Percentiles rank a stretch among this genome's conserved stretches.
Conservation (phyloP, 2,329 filamentous ascomycete genomes). For the Corniculantispora saksenae region DNA sequence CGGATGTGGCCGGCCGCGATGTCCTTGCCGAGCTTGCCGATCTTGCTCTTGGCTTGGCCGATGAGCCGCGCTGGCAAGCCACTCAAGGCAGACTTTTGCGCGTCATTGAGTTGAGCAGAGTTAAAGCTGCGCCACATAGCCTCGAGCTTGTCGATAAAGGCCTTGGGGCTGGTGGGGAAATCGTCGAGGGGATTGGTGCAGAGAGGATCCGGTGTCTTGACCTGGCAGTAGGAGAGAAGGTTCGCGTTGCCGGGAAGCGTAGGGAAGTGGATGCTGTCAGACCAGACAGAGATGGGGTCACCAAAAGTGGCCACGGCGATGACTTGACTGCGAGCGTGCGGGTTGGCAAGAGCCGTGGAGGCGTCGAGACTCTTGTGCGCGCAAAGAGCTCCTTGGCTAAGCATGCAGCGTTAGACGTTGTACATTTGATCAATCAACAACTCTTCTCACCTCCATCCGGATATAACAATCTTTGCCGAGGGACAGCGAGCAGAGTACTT, state of each 20-base stretch:
- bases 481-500: slow-evolving; percentile 16
- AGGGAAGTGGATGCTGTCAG: slow-evolving; percentile 17
- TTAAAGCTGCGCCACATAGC: slow-evolving; percentile 16
- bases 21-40: slow-evolving; percentile 18
- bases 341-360: background rate
- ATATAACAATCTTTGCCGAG: slow-evolving; percentile 18
- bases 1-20: slow-evolving; percentile 13
- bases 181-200: slow-evolving; percentile 16
- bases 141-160: slow-evolving; percentile 16
- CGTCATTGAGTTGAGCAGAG: slow-evolving; percentile 11
- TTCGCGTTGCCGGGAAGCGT: slow-evolving; percentile 8
- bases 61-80: slow-evolving; percentile 4
- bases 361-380: slow-evolving; percentile 17
- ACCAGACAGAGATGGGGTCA: slow-evolving; percentile 17
- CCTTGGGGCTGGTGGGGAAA: slow-evolving; percentile 7
- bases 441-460: slow-evolving; percentile 17
- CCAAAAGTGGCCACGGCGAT: slow-evolving; percentile 18
- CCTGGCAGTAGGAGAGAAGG: slow-evolving; percentile 15
- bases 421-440: no score
- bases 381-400: slow-evolving; percentile 20
- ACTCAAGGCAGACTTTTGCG: slow-evolving; percentile 4
- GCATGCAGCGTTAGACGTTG: background rate
- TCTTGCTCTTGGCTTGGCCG: slow-evolving; percentile 15
- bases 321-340: slow-evolving; percentile 1
- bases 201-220: slow-evolving; percentile 13